phyloP scores from a whole-genome alignment of 352 stramenopile genomes.

The Phytophthora capsici region DNA sequence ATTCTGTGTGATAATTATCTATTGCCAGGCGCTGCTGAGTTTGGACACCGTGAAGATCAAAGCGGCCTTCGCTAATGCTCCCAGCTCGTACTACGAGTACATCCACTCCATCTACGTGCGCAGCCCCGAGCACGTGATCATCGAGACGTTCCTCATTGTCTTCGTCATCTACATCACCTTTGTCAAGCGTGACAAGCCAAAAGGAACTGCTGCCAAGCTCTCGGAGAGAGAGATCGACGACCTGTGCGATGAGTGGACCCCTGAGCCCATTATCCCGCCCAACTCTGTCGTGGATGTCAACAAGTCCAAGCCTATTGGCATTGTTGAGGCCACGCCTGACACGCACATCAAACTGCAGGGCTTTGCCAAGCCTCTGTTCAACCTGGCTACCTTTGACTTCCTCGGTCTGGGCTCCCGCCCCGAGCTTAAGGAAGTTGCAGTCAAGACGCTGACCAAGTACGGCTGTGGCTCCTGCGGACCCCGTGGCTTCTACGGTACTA shows the following conservation, averaged over 20 bases:
- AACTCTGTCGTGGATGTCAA: constrained; percentile 38
- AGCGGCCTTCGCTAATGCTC: constrained; percentile 62
- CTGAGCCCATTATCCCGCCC: constrained; percentile 86
- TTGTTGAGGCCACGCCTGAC: constrained; percentile 82
- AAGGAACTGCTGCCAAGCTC: constrained; percentile 68
- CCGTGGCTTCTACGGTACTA: constrained; percentile 98
- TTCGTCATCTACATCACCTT: constrained; percentile 96
- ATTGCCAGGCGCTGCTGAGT: constrained; percentile 62
- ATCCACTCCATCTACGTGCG: constrained; percentile 84
- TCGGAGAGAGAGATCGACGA: constrained; percentile 91
- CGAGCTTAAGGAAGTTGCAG: constrained; percentile 90
- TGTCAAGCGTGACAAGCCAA: constrained; percentile 80
- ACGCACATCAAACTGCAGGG: constrained; percentile 87
- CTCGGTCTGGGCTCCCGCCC: constrained; percentile 88
- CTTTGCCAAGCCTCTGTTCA: constrained; percentile 81
- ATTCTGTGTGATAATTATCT: background rate
- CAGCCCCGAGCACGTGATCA: constrained; percentile 95
- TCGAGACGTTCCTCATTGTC: constrained; percentile 97
- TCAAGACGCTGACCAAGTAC: constrained; percentile 95
- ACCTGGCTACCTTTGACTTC: constrained; percentile 98
- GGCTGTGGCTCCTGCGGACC: constrained; percentile 97
- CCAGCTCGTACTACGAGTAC: constrained; percentile 83
- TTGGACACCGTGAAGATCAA: constrained; percentile 66
- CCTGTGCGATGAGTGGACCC: constrained; percentile 89
- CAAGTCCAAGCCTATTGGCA: constrained; percentile 59